A percentile compares a stretch with the other conserved stretches of the same genome.
phyloP scores from a whole-genome alignment of 345 rosid genomes.

The Eucalyptus brandiana region DNA sequence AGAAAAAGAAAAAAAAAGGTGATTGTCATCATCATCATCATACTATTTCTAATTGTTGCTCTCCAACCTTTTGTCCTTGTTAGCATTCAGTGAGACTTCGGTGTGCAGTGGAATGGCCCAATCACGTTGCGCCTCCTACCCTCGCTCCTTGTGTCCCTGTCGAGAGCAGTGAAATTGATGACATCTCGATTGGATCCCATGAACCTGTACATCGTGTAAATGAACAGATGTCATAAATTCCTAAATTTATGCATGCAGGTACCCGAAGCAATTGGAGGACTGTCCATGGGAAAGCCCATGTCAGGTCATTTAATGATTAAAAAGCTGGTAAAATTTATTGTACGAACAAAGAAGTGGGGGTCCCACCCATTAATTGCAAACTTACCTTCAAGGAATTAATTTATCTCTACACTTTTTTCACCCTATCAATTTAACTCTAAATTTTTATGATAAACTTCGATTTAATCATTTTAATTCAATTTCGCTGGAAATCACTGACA shows the following conservation, averaged over 20 bases:
- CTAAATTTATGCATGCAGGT: neutral
- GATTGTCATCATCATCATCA: neutral
- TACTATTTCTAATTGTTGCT: neutral
- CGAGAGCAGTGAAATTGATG: neutral
- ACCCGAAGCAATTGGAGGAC: neutral
- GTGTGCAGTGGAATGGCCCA: neutral
- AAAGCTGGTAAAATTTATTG: too few relatives aligned
- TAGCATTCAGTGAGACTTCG: neutral
- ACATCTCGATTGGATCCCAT: neutral
- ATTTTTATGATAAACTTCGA: fast-evolving
- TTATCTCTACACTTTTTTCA: fast-evolving
- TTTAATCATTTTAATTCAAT: too few relatives aligned
- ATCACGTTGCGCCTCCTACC: neutral
- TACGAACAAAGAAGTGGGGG: neutral
- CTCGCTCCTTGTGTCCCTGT: neutral
- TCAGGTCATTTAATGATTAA: neutral
- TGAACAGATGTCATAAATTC: neutral
- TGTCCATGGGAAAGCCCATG: neutral
- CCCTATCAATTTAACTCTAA: too few relatives aligned
- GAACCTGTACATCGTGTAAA: neutral
- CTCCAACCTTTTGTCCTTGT: neutral
- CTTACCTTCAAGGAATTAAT: too few relatives aligned
- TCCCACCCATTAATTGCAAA: neutral
- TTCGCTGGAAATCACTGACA: fast-evolving
- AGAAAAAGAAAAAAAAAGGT: too few relatives aligned